phyloP scores from a whole-genome alignment of 2,329 filamentous ascomycete genomes.

The Cordyceps sp. region DNA sequence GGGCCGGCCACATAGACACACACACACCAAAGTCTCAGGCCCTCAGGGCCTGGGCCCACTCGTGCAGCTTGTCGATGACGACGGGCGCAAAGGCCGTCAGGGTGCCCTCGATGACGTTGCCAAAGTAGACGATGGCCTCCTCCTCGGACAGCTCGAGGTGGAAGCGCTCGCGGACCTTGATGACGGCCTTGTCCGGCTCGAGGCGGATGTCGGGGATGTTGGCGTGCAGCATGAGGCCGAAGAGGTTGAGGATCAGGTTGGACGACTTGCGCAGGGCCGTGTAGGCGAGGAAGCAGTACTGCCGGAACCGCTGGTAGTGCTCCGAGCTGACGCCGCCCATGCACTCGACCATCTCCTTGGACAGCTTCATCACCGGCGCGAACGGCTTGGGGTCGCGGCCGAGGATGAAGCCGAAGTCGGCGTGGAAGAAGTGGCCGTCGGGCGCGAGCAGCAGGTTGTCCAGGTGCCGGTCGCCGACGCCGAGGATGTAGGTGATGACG shows the following conservation, averaged over 20 bases:
- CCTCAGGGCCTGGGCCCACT: conserved; percentile 80
- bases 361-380: conserved; percentile 90
- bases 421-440: conserved; percentile 91
- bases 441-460: conserved; percentile 88
- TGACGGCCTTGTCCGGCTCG: conserved; percentile 82
- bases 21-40: conserved; percentile 25
- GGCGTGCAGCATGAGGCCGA: conserved; percentile 92
- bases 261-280: conserved; percentile 77
- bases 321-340: conserved; percentile 78
- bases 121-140: conserved; percentile 77
- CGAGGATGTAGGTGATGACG: conserved; percentile 94
- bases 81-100: conserved; percentile 80
- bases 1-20: too few relatives aligned
- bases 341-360: conserved; percentile 95
- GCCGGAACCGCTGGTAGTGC: conserved; percentile 78
- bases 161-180: conserved; percentile 90
- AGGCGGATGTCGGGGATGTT: conserved; percentile 92
- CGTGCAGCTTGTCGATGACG: conserved; percentile 88
- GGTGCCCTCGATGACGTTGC: conserved; percentile 79
- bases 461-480: conserved; percentile 87
- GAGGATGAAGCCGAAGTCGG: conserved; percentile 95
- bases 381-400: conserved; percentile 96
- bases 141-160: conserved; percentile 84
- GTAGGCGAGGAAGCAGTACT: conserved; percentile 92
- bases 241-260: conserved; percentile 85